phyloP scores from a whole-genome alignment of 352 stramenopile genomes.

The Hyaloperonospora arabidopsidis region DNA sequence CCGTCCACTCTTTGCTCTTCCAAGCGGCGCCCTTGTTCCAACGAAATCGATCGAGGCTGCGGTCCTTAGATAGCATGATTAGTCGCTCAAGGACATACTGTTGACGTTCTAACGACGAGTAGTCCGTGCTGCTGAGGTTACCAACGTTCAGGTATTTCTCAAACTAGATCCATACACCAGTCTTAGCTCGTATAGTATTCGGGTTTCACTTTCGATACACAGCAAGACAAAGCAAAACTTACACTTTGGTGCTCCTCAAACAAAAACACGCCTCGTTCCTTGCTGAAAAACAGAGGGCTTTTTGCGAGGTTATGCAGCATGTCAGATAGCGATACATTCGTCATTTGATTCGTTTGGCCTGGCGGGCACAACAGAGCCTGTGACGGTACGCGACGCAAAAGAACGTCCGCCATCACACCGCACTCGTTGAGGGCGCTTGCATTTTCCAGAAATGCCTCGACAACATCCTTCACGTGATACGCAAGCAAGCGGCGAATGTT shows the following conservation, averaged over 20 bases:
- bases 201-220: neutral
- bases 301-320: constrained; percentile 61
- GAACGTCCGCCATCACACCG: constrained; percentile 69
- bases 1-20: constrained; percentile 83
- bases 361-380: constrained; percentile 73
- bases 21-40: constrained; percentile 76
- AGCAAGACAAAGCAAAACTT: constrained; percentile 15
- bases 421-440: constrained; percentile 71
- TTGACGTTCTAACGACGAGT: constrained; percentile 69
- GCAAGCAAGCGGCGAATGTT: constrained; percentile 74
- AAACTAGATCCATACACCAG: constrained; percentile 38
- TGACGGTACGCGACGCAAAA: constrained; percentile 57
- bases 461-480: constrained; percentile 79
- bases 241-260: constrained; percentile 78
- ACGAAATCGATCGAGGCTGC: constrained; percentile 73
- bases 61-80: constrained; percentile 83
- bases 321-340: constrained; percentile 72
- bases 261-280: constrained; percentile 62
- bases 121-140: constrained; percentile 57
- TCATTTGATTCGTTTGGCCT: constrained; percentile 64
- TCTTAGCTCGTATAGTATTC: constrained; percentile 6
- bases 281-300: constrained; percentile 69
- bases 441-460: constrained; percentile 77
- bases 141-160: constrained; percentile 85
- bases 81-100: constrained; percentile 79